Conservation (phyloP, 129 eudicot genomes). For the Scalesia atractyloides region DNA sequence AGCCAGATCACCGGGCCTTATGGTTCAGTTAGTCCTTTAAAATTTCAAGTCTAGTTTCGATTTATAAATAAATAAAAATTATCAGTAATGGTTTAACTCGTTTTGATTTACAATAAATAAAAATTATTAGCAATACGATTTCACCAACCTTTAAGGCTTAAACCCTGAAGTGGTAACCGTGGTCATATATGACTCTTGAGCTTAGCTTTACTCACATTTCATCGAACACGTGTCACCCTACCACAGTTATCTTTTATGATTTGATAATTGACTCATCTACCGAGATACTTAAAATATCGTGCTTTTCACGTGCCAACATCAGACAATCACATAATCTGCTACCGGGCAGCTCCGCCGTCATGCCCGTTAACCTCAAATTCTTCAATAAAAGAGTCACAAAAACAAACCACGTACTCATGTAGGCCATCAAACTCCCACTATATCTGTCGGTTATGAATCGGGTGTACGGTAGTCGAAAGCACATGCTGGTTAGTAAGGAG, state of each 20-base stretch:
- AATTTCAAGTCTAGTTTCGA: too few relatives aligned
- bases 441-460: slow-evolving; percentile 10
- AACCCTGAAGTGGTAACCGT: too few relatives aligned
- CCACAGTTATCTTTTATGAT: neutral
- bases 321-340: neutral
- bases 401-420: neutral
- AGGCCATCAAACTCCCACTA: neutral
- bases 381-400: neutral
- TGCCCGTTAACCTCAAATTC: slow-evolving; percentile 13
- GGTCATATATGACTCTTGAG: too few relatives aligned
- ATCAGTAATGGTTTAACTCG: too few relatives aligned
- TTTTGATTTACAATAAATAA: too few relatives aligned
- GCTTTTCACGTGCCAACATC: slow-evolving; percentile 24
- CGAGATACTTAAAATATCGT: neutral
- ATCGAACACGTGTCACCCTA: slow-evolving; percentile 2
- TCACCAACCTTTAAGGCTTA: too few relatives aligned
- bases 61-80: too few relatives aligned
- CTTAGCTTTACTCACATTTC: slow-evolving; percentile 3
- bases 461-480: slow-evolving; percentile 1
- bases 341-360: neutral
- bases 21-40: too few relatives aligned
- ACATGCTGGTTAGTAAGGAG: neutral
- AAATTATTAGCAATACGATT: too few relatives aligned
- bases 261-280: neutral
- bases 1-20: too few relatives aligned